A percentile compares a stretch with the other conserved stretches of the same genome.
These are phyloP conservation scores for Mortierella sp. DNA, from an alignment of 371 early-diverging fungal species.

Conservation along the genomic window DNA sequence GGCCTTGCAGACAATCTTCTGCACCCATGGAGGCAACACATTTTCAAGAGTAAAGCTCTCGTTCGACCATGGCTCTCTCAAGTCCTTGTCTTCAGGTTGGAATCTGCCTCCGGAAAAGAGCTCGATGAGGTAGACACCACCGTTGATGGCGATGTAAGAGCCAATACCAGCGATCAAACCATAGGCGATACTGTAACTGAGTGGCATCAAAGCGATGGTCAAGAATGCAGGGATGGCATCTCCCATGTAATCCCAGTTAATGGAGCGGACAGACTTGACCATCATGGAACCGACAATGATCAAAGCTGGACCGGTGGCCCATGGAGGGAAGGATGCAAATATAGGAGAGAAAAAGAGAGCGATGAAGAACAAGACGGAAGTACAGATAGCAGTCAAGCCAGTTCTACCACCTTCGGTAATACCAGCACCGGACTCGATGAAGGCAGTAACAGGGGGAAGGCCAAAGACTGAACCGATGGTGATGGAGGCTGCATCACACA, in stretches of 20 bases:
- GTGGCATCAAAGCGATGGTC: slow-evolving; percentile 81
- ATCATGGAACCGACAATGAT: slow-evolving; percentile 87
- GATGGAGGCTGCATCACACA: slow-evolving; percentile 77
- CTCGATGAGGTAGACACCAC: slow-evolving; percentile 25
- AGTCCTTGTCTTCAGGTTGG: slow-evolving; percentile 31
- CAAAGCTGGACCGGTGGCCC: slow-evolving; percentile 87
- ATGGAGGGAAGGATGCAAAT: slow-evolving; percentile 86
- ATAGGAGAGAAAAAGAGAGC: slow-evolving; percentile 86
- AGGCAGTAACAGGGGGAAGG: slow-evolving; percentile 81
- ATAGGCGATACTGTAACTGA: slow-evolving; percentile 68
- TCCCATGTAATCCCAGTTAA: slow-evolving; percentile 84
- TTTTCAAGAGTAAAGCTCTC: slow-evolving; percentile 26
- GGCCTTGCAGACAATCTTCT: slow-evolving; percentile 25
- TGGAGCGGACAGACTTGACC: slow-evolving; percentile 73
- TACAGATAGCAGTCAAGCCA: slow-evolving; percentile 77
- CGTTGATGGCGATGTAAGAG: slow-evolving; percentile 46
- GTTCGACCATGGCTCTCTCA: slow-evolving; percentile 29
- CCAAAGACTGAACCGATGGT: slow-evolving; percentile 80
- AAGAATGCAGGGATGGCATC: slow-evolving; percentile 84
- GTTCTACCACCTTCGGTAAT: slow-evolving; percentile 87
- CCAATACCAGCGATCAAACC: slow-evolving; percentile 51
- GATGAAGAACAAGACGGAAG: slow-evolving; percentile 78
- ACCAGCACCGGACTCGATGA: slow-evolving; percentile 84
- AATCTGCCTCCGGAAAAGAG: slow-evolving; percentile 29
- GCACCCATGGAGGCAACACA: slow-evolving; percentile 39